phyloP scores from a whole-genome alignment of 495 filamentous ascomycete species.

The Tetracladium marchalianum region DNA sequence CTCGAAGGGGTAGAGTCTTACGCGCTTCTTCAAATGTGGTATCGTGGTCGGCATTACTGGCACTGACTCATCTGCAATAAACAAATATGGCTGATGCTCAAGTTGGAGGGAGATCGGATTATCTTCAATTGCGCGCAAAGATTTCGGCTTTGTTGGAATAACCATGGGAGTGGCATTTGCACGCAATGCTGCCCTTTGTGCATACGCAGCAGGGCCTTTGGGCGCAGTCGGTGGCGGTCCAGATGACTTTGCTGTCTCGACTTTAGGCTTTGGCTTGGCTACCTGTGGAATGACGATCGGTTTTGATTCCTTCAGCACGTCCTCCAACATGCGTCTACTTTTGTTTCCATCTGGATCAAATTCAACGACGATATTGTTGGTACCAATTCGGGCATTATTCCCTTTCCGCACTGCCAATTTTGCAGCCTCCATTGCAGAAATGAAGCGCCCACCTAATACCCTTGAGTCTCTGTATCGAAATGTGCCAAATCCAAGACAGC shows the following conservation, averaged over 20 bases:
- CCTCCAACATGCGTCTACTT: slow-evolving; percentile 63
- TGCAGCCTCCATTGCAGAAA: slow-evolving; percentile 66
- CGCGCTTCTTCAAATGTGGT: slow-evolving; percentile 73
- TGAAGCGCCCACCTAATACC: slow-evolving; percentile 30
- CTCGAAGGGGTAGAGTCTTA: slow-evolving; percentile 68
- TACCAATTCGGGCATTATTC: slow-evolving; percentile 62
- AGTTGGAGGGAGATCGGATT: slow-evolving; percentile 55
- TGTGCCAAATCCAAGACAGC: slow-evolving; percentile 82
- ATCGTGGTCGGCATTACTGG: slow-evolving; percentile 80
- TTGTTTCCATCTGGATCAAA: slow-evolving; percentile 79
- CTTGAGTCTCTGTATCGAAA: slow-evolving; percentile 76
- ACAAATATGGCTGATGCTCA: slow-evolving; percentile 82
- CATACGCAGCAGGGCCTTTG: slow-evolving; percentile 51
- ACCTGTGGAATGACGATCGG: slow-evolving; percentile 10
- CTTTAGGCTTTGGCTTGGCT: slow-evolving; percentile 17
- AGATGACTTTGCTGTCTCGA: slow-evolving; percentile 30
- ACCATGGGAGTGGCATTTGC: slow-evolving; percentile 18
- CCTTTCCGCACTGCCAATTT: slow-evolving; percentile 62
- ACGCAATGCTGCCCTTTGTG: slow-evolving; percentile 8
- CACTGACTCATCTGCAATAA: slow-evolving; percentile 75
- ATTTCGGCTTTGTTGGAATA: slow-evolving; percentile 32
- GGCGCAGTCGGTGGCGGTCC: slow-evolving; percentile 74
- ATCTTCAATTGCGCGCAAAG: slow-evolving; percentile 44
- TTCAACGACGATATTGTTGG: slow-evolving; percentile 65
- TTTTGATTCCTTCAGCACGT: slow-evolving; percentile 42